Evolutionary conservation across 768 basidiomycete genomes (phyloP).

Genomic region (Suillus clintonianus): DNA sequence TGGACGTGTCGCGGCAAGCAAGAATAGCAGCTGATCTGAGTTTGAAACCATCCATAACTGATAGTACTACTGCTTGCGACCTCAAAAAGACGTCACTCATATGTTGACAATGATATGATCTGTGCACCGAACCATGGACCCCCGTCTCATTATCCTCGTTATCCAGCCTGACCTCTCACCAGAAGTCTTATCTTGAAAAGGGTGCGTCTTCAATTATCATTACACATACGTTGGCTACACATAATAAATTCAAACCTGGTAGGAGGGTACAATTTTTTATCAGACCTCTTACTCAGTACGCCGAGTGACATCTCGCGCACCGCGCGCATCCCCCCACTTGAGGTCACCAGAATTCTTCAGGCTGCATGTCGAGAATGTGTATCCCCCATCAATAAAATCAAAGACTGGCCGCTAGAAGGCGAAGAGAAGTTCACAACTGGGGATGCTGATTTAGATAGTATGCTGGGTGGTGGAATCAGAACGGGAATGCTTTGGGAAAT

Average conservation of each 20-base stretch:
- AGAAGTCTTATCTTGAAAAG: constrained; percentile 38
- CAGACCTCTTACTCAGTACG: constrained; percentile 52
- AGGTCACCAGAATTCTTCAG: constrained; percentile 53
- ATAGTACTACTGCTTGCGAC: neutral
- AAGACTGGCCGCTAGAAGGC: constrained; percentile 33
- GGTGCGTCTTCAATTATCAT: constrained; percentile 28
- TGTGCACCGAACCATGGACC: constrained; percentile 4
- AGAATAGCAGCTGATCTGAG: neutral
- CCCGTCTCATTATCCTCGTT: constrained; percentile 12
- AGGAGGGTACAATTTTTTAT: constrained; percentile 52
- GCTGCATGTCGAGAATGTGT: constrained; percentile 46
- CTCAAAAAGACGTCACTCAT: neutral
- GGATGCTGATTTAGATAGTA: constrained; percentile 63
- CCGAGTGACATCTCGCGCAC: constrained; percentile 55
- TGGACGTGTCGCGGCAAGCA: neutral
- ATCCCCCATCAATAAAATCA: constrained; percentile 43
- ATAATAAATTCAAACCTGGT: neutral
- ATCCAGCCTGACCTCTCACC: constrained; percentile 27
- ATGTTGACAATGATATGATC: neutral
- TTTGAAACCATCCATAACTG: neutral
- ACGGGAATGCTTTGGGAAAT: constrained; percentile 87
- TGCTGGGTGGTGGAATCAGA: constrained; percentile 78
- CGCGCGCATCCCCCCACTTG: constrained; percentile 52
- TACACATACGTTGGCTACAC: neutral
- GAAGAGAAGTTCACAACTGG: constrained; percentile 70